Evolutionary conservation across 139 green algal genomes (phyloP), one percentile per base, ranked within the genome.

Genomic region (Chlorella sorokiniana): DNA sequence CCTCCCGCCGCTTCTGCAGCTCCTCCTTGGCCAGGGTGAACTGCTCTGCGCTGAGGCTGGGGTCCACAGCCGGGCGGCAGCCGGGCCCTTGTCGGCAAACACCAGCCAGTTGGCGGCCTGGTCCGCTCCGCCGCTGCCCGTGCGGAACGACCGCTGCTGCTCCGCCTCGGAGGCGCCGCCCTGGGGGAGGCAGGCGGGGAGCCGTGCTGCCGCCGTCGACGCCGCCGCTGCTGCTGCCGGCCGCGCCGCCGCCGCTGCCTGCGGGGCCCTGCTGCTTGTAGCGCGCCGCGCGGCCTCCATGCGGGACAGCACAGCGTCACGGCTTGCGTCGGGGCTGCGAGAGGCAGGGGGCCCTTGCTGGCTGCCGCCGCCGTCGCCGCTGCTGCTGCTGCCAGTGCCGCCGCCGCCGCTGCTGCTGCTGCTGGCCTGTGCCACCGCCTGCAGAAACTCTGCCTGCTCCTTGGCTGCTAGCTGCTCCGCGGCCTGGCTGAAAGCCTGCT

Each of bases 1-100:
- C 83, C 48, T 62, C 54, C 48, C 69, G 76, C 68, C 61, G 52
- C 48, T 69, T 79, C 44, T 71, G 56, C n/a, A 62, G 69, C 41
- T 81, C 82, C 71, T 95, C 91, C 82, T 92, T 92, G 2, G 69
- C 67, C 18, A 83, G 54, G 0, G 91, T 92, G 81, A 95, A 92
- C 63, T 92, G 83, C 80, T 95, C 92, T 4, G 86, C 75, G 27
- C 89, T 85, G 63, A 91, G 75, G 52, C 44, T 77, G 16, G 77
- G 25, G 69, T 84, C 78, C 8, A 90, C 78, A 3, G 23, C 48
- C 27, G 35, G 22, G 29, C 31, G 31, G 52, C 54, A 23, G 56
- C 75, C 59, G 20, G 22, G 37, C 56, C 6, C 35, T 73, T 64
- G 16, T 84, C 79, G n/a, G 81, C 87, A 62, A 78, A 76, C 27